These are phyloP conservation scores for Catenaria anguillulae DNA, from an alignment of 371 early-diverging fungal genomes.

Conservation along the genomic window DNA sequence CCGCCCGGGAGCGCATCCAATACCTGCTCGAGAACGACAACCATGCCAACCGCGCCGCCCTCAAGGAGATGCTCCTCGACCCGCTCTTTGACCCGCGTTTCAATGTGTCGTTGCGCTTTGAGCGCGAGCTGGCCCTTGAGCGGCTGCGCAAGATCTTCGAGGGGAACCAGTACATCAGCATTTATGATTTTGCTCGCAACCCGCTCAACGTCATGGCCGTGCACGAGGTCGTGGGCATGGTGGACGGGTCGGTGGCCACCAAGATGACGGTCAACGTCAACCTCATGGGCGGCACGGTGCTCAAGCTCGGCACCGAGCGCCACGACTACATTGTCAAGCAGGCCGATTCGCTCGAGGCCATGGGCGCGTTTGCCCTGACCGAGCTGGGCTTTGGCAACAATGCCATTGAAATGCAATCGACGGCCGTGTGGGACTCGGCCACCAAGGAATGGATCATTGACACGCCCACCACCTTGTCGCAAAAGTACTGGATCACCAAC, in stretches of 20 bases:
- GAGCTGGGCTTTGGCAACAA: constrained; percentile 55
- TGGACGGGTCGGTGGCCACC: constrained; percentile 51
- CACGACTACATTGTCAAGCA: constrained; percentile 39
- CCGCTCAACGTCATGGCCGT: constrained; percentile 53
- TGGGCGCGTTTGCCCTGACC: constrained; percentile 56
- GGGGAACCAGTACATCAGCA: constrained; percentile 34
- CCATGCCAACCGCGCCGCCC: constrained; percentile 34
- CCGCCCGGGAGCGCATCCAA: constrained; percentile 9
- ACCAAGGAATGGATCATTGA: constrained; percentile 53
- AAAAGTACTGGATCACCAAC: constrained; percentile 26
- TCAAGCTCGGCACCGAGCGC: constrained; percentile 52
- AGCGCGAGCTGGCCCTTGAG: constrained; percentile 50
- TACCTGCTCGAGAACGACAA: constrained; percentile 41
- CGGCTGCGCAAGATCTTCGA: constrained; percentile 41
- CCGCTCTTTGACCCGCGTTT: constrained; percentile 47
- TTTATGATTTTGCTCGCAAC: constrained; percentile 54
- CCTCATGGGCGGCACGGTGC: constrained; percentile 47
- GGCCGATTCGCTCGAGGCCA: constrained; percentile 35
- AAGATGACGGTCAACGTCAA: constrained; percentile 50
- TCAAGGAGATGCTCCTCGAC: constrained; percentile 34
- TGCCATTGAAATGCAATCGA: constrained; percentile 57
- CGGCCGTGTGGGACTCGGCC: constrained; percentile 18
- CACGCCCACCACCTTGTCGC: constrained; percentile 44
- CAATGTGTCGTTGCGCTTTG: constrained; percentile 33
- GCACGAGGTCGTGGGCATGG: constrained; percentile 54